Evolutionary conservation across 106 monocot species (phyloP).

Genomic region (Vanilla planifolia): DNA sequence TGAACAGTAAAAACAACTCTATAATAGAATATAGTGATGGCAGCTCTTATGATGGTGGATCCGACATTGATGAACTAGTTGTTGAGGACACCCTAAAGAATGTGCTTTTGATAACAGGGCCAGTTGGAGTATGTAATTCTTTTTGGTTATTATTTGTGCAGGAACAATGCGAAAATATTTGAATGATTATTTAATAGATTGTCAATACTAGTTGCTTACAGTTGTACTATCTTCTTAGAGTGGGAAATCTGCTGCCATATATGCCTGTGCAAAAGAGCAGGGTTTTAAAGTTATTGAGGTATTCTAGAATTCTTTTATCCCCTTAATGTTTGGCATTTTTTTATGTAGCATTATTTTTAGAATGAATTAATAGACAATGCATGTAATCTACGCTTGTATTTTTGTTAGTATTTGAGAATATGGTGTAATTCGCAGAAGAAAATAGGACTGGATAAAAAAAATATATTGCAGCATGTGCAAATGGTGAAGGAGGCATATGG

Average conservation of each 20-base stretch:
- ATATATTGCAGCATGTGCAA: too few relatives aligned
- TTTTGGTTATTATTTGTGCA: not conserved
- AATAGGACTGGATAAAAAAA: too few relatives aligned
- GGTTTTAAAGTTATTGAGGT: conserved; percentile 96
- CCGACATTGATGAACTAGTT: conserved; percentile 52
- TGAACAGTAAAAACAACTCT: conserved; percentile 10
- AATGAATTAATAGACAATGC: not conserved
- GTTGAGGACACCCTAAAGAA: conserved; percentile 38
- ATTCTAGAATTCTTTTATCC: conserved; percentile 10
- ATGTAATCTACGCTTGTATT: not conserved
- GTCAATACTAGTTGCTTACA: not conserved
- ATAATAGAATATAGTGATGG: conserved; percentile 35
- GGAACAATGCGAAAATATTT: conserved; percentile 1
- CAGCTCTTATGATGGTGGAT: conserved; percentile 38
- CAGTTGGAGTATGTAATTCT: conserved; percentile 67
- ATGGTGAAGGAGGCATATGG: too few relatives aligned
- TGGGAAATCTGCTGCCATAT: conserved; percentile 96
- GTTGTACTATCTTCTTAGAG: conserved; percentile 36
- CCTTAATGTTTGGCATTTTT: too few relatives aligned
- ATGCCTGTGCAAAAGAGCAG: conserved; percentile 93
- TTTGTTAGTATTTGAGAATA: too few relatives aligned
- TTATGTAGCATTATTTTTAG: not conserved
- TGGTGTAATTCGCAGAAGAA: too few relatives aligned
- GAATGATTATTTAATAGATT: not conserved
- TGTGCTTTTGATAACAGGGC: conserved; percentile 84